phyloP scores from a whole-genome alignment of 768 basidiomycete species.

The Lactarius indigo region DNA sequence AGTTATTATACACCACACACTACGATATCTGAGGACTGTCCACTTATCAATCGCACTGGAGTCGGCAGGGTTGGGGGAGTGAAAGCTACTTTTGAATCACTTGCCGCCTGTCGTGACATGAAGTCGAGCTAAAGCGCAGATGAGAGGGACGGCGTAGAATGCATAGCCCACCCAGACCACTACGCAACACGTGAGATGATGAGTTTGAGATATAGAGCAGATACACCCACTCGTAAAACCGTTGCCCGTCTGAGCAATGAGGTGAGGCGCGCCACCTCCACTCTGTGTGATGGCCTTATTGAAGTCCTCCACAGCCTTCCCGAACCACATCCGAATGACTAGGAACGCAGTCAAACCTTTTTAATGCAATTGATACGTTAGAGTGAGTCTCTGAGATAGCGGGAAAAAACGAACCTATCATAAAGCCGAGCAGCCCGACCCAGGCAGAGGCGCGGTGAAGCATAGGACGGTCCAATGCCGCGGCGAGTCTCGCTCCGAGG shows the following conservation, averaged over 20 bases:
- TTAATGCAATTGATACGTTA: neutral
- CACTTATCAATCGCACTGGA: conserved; percentile 12
- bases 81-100: conserved; percentile 21
- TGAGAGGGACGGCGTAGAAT: conserved; percentile 67
- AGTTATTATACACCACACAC: neutral
- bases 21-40: conserved; percentile 8
- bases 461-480: conserved; percentile 50
- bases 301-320: conserved; percentile 75
- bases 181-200: conserved; percentile 30
- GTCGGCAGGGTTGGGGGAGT: neutral
- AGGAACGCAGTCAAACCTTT: conserved; percentile 67
- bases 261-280: conserved; percentile 51
- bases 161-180: conserved; percentile 80
- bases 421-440: conserved; percentile 74
- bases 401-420: conserved; percentile 50
- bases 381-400: neutral
- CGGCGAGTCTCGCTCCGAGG: conserved; percentile 51
- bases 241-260: conserved; percentile 62
- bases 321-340: conserved; percentile 76
- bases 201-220: neutral
- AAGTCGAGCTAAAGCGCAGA: conserved; percentile 64
- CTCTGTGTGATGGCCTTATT: conserved; percentile 56
- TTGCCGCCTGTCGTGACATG: conserved; percentile 52
- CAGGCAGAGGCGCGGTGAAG: conserved; percentile 62
- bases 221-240: conserved; percentile 66